phyloP scores from a whole-genome alignment of 2,329 filamentous ascomycete genomes.

The Aspergillus aculeatus region DNA sequence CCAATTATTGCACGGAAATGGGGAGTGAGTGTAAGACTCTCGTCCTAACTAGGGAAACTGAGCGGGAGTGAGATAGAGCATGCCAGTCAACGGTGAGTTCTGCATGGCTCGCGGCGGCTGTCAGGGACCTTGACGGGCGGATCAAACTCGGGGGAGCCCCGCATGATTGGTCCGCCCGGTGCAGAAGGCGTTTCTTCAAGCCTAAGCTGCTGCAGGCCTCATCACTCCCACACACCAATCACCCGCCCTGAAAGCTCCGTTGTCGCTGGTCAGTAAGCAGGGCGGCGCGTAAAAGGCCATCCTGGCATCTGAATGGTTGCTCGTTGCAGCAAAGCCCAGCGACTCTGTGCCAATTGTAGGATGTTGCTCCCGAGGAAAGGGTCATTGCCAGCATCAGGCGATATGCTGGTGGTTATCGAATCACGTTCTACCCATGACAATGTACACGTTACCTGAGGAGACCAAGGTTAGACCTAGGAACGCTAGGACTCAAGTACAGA shows the following conservation, averaged over 20 bases:
- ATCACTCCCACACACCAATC: constrained; percentile 24
- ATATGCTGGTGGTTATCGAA: background rate
- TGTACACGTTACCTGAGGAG: background rate
- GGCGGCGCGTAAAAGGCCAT: constrained; percentile 17
- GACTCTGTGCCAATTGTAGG: constrained; percentile 2
- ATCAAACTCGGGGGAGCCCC: background rate
- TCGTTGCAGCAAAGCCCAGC: background rate
- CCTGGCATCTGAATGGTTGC: background rate
- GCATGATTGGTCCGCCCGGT: constrained; percentile 16
- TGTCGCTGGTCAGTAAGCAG: constrained; percentile 17
- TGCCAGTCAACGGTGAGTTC: constrained; percentile 4
- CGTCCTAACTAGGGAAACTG: background rate
- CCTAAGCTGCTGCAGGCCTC: constrained; percentile 18
- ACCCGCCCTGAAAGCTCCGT: background rate
- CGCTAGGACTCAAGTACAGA: background rate
- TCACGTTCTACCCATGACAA: background rate
- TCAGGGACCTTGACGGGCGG: constrained; percentile 9
- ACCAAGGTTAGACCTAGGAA: background rate
- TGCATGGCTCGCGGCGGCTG: constrained; percentile 8
- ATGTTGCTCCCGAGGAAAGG: background rate
- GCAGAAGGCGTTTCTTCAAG: constrained; percentile 25
- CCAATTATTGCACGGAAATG: constrained; percentile 14
- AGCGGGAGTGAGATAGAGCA: background rate
- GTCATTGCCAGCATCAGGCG: constrained; percentile 4
- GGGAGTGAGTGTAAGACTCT: constrained; percentile 1